These are phyloP conservation scores for Epichloe coenophiala DNA, from an alignment of 2,329 filamentous ascomycete genomes.

Conservation along the genomic window DNA sequence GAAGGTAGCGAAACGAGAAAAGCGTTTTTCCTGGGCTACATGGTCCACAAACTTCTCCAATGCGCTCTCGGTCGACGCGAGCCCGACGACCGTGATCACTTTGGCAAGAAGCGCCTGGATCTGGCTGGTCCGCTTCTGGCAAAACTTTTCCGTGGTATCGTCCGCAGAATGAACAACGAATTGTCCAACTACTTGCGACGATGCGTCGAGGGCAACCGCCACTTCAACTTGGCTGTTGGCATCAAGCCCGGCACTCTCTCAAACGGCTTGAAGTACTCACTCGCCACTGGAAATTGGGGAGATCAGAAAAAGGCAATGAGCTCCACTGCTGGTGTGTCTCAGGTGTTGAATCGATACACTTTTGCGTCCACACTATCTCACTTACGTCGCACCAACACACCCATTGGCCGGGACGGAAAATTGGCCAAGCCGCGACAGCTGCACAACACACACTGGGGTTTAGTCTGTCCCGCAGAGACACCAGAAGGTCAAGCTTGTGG, in stretches of 20 bases:
- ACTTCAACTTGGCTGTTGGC: slow-evolving; percentile 83
- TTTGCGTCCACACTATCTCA: slow-evolving; percentile 95
- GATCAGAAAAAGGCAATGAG: slow-evolving; percentile 97
- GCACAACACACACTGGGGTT: slow-evolving; percentile 96
- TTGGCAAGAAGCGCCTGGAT: slow-evolving; percentile 96
- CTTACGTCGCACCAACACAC: slow-evolving; percentile 92
- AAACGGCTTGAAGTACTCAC: slow-evolving; percentile 88
- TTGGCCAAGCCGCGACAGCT: slow-evolving; percentile 95
- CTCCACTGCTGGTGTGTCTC: slow-evolving; percentile 91
- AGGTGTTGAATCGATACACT: slow-evolving; percentile 95
- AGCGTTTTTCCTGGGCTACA: slow-evolving; percentile 96
- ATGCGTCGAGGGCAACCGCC: slow-evolving; percentile 76
- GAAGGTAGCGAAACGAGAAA: slow-evolving; percentile 93
- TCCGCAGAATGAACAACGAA: slow-evolving; percentile 82
- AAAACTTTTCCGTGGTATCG: slow-evolving; percentile 88
- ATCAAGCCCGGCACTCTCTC: slow-evolving; percentile 86
- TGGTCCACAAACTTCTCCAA: slow-evolving; percentile 92
- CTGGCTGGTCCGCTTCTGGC: slow-evolving; percentile 86
- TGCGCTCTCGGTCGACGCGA: slow-evolving; percentile 87
- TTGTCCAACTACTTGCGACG: slow-evolving; percentile 83
- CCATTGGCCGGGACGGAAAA: slow-evolving; percentile 94
- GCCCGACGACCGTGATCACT: slow-evolving; percentile 95
- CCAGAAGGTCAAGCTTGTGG: slow-evolving; percentile 97
- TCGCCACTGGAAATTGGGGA: slow-evolving; percentile 97
- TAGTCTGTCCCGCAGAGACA: slow-evolving; percentile 94